These are phyloP conservation scores for Fusarium veterinarium DNA, from an alignment of 2,329 filamentous ascomycete genomes.

Conservation along the genomic window DNA sequence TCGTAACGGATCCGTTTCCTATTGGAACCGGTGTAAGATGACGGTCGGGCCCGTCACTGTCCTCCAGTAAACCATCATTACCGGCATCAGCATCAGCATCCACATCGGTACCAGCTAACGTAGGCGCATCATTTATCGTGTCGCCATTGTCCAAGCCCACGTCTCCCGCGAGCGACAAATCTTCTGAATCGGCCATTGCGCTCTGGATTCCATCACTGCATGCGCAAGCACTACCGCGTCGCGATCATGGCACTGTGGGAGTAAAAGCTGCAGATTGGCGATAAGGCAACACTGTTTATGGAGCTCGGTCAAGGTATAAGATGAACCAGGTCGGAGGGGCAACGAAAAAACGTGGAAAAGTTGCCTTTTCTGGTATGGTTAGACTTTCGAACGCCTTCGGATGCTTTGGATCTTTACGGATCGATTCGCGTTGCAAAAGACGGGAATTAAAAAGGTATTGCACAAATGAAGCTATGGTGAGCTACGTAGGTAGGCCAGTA, in stretches of 20 bases:
- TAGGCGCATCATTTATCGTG: constrained; percentile 46
- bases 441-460: constrained; percentile 18
- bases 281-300: constrained; percentile 35
- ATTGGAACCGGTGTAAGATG: constrained; percentile 35
- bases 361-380: constrained; percentile 1
- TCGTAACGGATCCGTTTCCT: constrained; percentile 47
- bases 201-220: constrained; percentile 54
- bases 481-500: constrained; percentile 36
- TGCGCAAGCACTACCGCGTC: constrained; percentile 44
- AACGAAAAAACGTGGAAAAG: constrained; percentile 19
- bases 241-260: constrained; percentile 43
- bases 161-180: constrained; percentile 56
- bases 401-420: background rate
- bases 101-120: constrained; percentile 32
- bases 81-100: background rate
- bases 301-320: constrained; percentile 37
- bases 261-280: constrained; percentile 32
- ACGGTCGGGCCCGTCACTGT: constrained; percentile 29
- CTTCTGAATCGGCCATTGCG: constrained; percentile 63
- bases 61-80: constrained; percentile 28
- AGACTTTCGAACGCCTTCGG: background rate
- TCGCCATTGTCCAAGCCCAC: constrained; percentile 56
- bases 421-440: constrained; percentile 1
- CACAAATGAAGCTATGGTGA: constrained; percentile 42
- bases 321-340: constrained; percentile 28